Evolutionary conservation across 495 filamentous ascomycete species (phyloP), one percentile per base, ranked within the genome.

Genomic region (Tetracladium marchalianum): DNA sequence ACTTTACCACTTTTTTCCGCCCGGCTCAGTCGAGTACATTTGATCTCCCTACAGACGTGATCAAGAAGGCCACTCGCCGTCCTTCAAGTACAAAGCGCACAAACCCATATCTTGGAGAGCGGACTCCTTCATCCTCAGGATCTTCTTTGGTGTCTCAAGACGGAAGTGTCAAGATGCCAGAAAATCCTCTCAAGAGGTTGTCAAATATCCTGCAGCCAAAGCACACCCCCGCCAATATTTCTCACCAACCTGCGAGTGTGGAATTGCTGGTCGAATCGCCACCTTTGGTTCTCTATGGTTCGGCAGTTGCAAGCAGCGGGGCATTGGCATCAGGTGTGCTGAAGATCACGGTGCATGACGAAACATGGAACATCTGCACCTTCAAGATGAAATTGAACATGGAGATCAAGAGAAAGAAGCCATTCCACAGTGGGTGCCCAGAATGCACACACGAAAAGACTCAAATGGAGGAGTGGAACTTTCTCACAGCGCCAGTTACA

Each of bases 321-420:
- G 88, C 92, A 6, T 66, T 99, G 33, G 76, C 97, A 35, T 94
- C 87, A 1, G 90, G 88, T 34, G 86, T 87, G 46, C 66, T 97
- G 49, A 75, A 80, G 47, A 61, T 95, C n/a, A 62, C 72, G 22
- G 70, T 95, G 57, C 68, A 73, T 35, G 80, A 87, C 34, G 66
- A 77, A 1, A 62, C 65, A 5, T 62, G 89, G 32, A 75, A 73
- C n/a, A 62, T 96, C 38, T 78, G 83, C 27, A 72, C 64, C 33
- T 80, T 95, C 53, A 69, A 75, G 16, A 83, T 92, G 64, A 71
- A 62, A 27, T 71, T 99, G 32, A 64, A 76, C 41, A 75, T 77
- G 31, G 78, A 76, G 43, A 74, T 78, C 27, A 76, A 75, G 12
- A 84, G 82, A 44, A 90, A 85, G 69, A 82, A 81, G 50, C 90